Base-by-base conservation (phyloP, 352 stramenopile species). In the Globisporangium yorkense region DNA sequence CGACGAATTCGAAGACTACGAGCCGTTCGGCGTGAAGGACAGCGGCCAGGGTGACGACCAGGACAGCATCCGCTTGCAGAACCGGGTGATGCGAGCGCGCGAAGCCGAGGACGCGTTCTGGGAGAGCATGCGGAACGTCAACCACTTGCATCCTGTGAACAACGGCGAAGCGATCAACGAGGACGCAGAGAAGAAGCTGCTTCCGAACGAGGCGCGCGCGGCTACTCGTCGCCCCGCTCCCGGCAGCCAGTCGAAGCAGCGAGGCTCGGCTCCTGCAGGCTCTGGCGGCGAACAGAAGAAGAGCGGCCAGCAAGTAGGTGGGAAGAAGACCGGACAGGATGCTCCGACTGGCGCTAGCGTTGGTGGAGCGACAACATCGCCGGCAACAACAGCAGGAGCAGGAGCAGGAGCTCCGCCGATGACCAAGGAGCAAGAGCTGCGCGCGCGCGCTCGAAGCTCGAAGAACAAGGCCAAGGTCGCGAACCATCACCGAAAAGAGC, bases 401-500 rank as follows among this genome's bases (percentile, higher is more conserved):
- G n/a, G 18, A 12, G 8, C 20, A 54, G n/a, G 55, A 20, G 35
- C 53, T 27, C 67, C 43, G 24, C 6, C n/a, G 18, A 41, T 58
- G 57, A 63, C 57, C 13, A 63, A 58, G 41, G 57, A 85, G 54
- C 72, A 85, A 47, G 58, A 72, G 20, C 73, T 82, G 29, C 72
- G 71, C 5, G 58, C 70, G n/a, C 63, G 75, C 39, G 75, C 71
- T 33, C 61, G 72, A 20, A 85, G 79, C 58, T 63, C 75, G 39
- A 85, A 82, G 70, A 92, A 91, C 77, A 94, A 94, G 66, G 72
- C 76, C 8, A 92, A 90, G 44, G 65, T 89, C 13, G 81, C 63
- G 0, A 94, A 94, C 53, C 84, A 94, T 63, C 68, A 92, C 59
- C 84, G 84, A 49, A 94, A 94, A 59, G 84, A 92, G 48, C 78